These are phyloP conservation scores for Debaryomycetaceae sp. DNA, from an alignment of 1,139 yeast species.

Conservation along the genomic window DNA sequence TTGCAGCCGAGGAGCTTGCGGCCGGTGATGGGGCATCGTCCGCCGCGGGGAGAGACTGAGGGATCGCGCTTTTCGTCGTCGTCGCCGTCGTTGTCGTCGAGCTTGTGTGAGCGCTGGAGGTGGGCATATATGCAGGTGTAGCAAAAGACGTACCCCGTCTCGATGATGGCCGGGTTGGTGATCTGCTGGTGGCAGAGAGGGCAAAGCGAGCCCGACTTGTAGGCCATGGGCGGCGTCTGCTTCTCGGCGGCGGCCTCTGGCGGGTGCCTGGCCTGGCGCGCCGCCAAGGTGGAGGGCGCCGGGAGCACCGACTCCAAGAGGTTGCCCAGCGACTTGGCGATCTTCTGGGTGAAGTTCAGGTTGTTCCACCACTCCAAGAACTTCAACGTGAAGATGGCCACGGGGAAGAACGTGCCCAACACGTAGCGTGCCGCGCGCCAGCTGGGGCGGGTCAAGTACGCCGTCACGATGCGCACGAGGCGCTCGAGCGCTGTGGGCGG, in stretches of 20 bases:
- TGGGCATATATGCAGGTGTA: constrained; percentile 78
- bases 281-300: constrained; percentile 38
- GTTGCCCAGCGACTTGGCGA: constrained; percentile 51
- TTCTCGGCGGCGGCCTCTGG: constrained; percentile 12
- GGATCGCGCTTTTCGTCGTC: constrained; percentile 8
- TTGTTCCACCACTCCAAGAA: constrained; percentile 95
- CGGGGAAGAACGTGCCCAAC: constrained; percentile 65
- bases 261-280: constrained; percentile 10
- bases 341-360: constrained; percentile 64
- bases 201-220: constrained; percentile 44
- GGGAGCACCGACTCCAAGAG: constrained; percentile 50
- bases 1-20: constrained; percentile 67
- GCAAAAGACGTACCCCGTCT: constrained; percentile 88
- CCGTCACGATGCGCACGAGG: constrained; percentile 25
- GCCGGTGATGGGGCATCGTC: constrained; percentile 85
- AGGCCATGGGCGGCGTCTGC: constrained; percentile 9
- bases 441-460: constrained; percentile 35
- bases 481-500: constrained; percentile 54
- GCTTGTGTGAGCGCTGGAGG: constrained; percentile 45
- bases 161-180: constrained; percentile 80
- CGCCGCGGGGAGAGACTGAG: constrained; percentile 47
- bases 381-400: constrained; percentile 77
- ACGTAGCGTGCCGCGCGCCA: constrained; percentile 33
- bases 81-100: constrained; percentile 15
- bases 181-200: constrained; percentile 68